Percentiles rank a stretch among this genome's conserved stretches.
phyloP scores from a whole-genome alignment of 2,329 filamentous ascomycete genomes.

The Fusarium abutilonis region DNA sequence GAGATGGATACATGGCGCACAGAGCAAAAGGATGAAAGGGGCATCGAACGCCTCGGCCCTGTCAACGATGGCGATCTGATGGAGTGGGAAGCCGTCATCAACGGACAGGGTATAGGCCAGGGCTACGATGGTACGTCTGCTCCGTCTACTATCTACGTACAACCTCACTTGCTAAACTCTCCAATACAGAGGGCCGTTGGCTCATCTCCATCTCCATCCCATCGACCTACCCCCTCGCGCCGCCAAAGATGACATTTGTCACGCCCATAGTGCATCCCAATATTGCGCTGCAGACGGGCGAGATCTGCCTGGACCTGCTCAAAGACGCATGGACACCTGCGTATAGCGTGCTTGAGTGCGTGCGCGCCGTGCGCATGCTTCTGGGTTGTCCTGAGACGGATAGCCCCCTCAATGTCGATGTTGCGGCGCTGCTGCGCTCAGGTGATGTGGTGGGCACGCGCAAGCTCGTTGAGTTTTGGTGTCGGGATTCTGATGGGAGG shows the following conservation, averaged over 20 bases:
- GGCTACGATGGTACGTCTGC: slow-evolving; percentile 63
- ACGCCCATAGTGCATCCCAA: slow-evolving; percentile 90
- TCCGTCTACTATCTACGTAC: not conserved
- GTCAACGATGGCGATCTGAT: slow-evolving; percentile 64
- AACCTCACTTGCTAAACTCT: not conserved
- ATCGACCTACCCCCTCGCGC: slow-evolving; percentile 77
- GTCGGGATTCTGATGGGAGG: slow-evolving; percentile 52
- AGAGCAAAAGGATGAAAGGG: slow-evolving; percentile 60
- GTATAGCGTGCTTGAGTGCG: slow-evolving; percentile 79
- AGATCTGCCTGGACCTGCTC: slow-evolving; percentile 93
- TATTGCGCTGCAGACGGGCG: slow-evolving; percentile 74
- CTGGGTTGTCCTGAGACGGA: slow-evolving; percentile 72
- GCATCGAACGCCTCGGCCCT: slow-evolving; percentile 69
- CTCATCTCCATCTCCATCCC: slow-evolving; percentile 82
- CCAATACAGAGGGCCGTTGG: slow-evolving; percentile 75
- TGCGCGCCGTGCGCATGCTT: slow-evolving; percentile 78
- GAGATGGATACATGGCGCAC: slow-evolving; percentile 65
- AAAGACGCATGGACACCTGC: slow-evolving; percentile 83
- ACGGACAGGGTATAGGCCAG: slow-evolving; percentile 63
- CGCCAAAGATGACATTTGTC: slow-evolving; percentile 82
- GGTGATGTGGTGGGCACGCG: slow-evolving; percentile 76
- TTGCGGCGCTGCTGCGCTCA: slow-evolving; percentile 73
- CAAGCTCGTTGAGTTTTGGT: slow-evolving; percentile 77
- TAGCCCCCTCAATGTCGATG: slow-evolving; percentile 81
- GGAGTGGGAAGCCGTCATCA: slow-evolving; percentile 68